Evolutionary conservation across 345 rosid species (phyloP), one percentile per base, ranked within the genome.

Genomic region (Chamaenerion angustifolium): DNA sequence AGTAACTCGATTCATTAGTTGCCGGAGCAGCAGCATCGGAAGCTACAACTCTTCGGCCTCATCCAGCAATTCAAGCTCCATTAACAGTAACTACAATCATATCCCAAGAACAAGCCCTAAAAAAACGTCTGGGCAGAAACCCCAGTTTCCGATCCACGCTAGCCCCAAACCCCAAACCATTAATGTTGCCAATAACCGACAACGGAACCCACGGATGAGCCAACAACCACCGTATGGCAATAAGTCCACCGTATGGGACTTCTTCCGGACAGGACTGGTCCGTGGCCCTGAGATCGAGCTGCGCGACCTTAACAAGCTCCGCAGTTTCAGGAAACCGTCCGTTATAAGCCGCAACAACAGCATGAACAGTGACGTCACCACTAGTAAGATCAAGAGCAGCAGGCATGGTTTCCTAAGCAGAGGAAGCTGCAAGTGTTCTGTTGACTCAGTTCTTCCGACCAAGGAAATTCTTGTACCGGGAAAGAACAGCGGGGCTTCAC

Each of bases 91-190:
- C 42, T n/a, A 14, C 49, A n/a, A 13, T 6, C 7, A 27, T 16
- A 50, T 14, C 43, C n/a, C 16, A 18, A 9, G 6, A 50, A 50
- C 40, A 23, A 23, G 27, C 2, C n/a, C n/a, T n/a, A 23, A 5
- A 23, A 23, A 5, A 2, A 40, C 42, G 11, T 2, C 42, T 1
- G 12, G 4, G 8, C 35, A 12, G 40, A 25, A 40, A 37, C 75
- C 78, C 64, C 78, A 69, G 35, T 87, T 78, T 55, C 62, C 23
- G 61, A 59, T 63, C 0, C 79, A 71, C 48, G 88, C 89, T 11
- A 87, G 96, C 59, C 95, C 96, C 8, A 78, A 71, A 11, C 95
- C 93, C 16, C 95, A 82, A 43, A 75, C 82, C 48, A 67, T 79
- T 62, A 58, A 59, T 8, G 12, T 49, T 18, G n/a, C 58, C 0